Conservation (phyloP, 2,329 filamentous ascomycete genomes). For the Pseudogymnoascus sp. region DNA sequence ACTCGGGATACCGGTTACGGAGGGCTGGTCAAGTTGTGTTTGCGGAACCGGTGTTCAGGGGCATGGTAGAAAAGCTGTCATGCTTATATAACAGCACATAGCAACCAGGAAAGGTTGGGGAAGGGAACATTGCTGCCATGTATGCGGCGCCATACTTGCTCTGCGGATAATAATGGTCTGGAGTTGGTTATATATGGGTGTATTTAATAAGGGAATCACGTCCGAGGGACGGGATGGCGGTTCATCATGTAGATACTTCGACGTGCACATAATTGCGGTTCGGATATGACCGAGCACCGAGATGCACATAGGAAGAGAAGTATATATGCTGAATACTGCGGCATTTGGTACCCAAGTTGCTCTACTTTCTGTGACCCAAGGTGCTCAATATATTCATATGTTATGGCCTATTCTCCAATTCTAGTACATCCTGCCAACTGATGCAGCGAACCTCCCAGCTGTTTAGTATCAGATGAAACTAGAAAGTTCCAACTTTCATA, state of each 20-base stretch:
- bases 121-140: background rate
- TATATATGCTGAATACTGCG: constrained; percentile 1
- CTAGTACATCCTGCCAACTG: background rate
- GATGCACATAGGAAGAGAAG: background rate
- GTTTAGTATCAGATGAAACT: constrained; percentile 10
- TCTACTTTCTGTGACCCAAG: no score
- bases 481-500: constrained; percentile 16
- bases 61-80: background rate
- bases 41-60: background rate
- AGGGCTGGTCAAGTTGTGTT: background rate
- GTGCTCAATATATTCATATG: no score
- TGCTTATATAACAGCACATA: background rate
- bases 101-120: background rate
- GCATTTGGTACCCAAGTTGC: background rate
- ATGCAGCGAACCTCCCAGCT: constrained; percentile 11
- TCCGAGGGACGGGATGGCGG: background rate
- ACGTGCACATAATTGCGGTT: background rate
- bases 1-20: background rate
- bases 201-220: background rate
- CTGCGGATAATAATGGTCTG: background rate
- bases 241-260: background rate
- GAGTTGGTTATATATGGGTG: background rate
- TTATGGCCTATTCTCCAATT: background rate
- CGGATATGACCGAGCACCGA: background rate
- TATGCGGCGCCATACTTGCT: background rate